These are phyloP conservation scores for Ustilago xerochloae DNA, from an alignment of 1,284 basidiomycete genomes.

Conservation along the genomic window DNA sequence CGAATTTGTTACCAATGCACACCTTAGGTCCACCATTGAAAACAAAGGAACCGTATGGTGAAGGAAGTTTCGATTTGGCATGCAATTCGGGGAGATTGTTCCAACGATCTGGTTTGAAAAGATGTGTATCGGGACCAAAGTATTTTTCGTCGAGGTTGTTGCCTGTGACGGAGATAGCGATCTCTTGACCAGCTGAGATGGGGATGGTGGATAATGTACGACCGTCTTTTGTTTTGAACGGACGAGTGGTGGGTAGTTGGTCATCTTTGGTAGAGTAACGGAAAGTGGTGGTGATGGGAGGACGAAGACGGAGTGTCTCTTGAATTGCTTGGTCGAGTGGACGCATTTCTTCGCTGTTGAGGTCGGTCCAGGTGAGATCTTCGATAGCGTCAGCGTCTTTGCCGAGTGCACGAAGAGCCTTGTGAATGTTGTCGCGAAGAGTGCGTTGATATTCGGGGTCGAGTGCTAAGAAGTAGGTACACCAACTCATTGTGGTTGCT, in stretches of 20 bases:
- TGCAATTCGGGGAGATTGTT: conserved; percentile 36
- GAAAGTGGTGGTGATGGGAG: conserved; percentile 56
- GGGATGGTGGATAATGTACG: conserved; percentile 54
- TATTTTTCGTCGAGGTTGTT: conserved; percentile 43
- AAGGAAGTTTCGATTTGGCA: conserved; percentile 36
- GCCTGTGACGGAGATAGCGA: conserved; percentile 46
- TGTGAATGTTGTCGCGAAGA: conserved; percentile 49
- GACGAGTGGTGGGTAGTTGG: conserved; percentile 57
- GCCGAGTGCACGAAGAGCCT: conserved; percentile 19
- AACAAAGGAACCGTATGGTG: conserved; percentile 52
- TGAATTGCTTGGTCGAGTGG: conserved; percentile 59
- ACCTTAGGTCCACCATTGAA: conserved; percentile 58
- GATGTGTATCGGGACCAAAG: conserved; percentile 57
- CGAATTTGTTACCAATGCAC: conserved; percentile 62
- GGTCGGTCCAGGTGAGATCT: conserved; percentile 49
- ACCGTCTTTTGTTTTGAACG: conserved; percentile 50
- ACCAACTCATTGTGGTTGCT: conserved; percentile 58
- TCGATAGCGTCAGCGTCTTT: conserved; percentile 42
- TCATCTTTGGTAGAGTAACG: conserved; percentile 55
- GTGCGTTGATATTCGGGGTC: conserved; percentile 44
- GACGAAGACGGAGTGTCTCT: conserved; percentile 56
- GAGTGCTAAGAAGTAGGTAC: conserved; percentile 54
- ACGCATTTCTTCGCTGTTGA: conserved; percentile 50
- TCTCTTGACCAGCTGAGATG: conserved; percentile 35
- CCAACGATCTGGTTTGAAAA: conserved; percentile 63